These are phyloP conservation scores for Globisporangium ultimum DNA, from an alignment of 352 stramenopile species.

Conservation along the genomic window DNA sequence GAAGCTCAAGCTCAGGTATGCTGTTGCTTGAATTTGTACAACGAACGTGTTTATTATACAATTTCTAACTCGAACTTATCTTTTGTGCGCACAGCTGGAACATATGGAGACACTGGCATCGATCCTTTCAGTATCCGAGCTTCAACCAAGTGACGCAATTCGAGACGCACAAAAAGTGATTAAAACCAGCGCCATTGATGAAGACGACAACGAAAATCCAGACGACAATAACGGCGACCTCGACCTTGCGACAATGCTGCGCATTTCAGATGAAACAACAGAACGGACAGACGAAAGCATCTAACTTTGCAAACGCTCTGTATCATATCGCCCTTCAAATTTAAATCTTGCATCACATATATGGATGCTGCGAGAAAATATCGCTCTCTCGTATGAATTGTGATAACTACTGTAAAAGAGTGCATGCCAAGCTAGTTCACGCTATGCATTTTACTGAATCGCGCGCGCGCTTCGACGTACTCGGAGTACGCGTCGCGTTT, in stretches of 20 bases:
- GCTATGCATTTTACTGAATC: constrained; percentile 89
- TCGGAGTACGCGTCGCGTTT: constrained; percentile 87
- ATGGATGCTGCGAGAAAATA: too few species aligned
- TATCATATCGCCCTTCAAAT: too few species aligned
- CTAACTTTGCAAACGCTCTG: too few species aligned
- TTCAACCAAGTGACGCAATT: background rate
- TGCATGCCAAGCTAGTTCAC: constrained; percentile 44
- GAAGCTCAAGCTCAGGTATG: constrained; percentile 56
- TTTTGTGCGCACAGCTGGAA: constrained; percentile 28
- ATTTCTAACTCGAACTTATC: too few species aligned
- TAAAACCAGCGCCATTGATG: background rate
- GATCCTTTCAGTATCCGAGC: constrained; percentile 23
- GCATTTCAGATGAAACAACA: too few species aligned
- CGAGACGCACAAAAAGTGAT: background rate
- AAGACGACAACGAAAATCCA: background rate
- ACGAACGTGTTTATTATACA: too few species aligned
- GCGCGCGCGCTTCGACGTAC: constrained; percentile 82
- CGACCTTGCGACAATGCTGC: background rate
- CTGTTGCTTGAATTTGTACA: too few species aligned
- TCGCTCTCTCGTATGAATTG: background rate
- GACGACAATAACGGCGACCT: background rate
- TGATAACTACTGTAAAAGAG: background rate
- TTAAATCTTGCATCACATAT: too few species aligned
- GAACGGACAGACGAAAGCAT: too few species aligned
- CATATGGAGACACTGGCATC: constrained; percentile 46